Evolutionary conservation across 768 basidiomycete species (phyloP), one percentile per base, ranked within the genome.

Genomic region (Glaciozyma antarctica): DNA sequence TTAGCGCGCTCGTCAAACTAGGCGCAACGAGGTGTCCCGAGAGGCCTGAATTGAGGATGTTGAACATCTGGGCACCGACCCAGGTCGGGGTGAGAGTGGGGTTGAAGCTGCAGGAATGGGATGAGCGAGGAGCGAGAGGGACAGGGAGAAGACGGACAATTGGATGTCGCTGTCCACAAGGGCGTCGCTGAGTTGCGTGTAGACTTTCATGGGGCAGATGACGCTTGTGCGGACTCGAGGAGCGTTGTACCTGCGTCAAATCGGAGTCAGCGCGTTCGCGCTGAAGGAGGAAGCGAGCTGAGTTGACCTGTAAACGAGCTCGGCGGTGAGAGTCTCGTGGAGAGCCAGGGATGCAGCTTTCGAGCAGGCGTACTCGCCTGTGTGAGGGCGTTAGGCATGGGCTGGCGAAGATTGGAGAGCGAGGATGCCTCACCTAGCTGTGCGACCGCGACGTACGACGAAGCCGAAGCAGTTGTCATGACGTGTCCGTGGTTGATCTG

Each of bases 11-110:
- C 19, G 67, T 61, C 26, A 62, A 58, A 21, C 60, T 47, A 15
- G 67, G 67, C 38, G 63, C 54, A n/a, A 68, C 61, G 38, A 68
- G 58, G 53, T 68, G 67, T n/a, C 64, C 63, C 28, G 60, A 61
- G 19, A 68, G 47, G 0, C 67, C 67, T 15, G 52, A 55, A 9
- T 68, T 57, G 53, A 68, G 49, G 63, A 65, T 65, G 5, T 53
- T 44, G n/a, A 60, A 58, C 63, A 68, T 68, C 45, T 58, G 24
- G 1, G 9, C n/a, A 1, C 63, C 67, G 47, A 68, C 57, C 63
- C 63, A 65, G 0, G 32, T 26, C 0, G 67, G 59, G 10, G 54
- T 26, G 51, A 68, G 63, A 5, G 67, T 68, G 24, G 67, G 67
- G 5, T 38, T 51, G 28, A 68, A 43, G 62, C 41, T 44, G 17